Percentiles rank a stretch among this genome's conserved stretches.
These are phyloP conservation scores for Nepenthes alata DNA, from an alignment of 179 eudicot genomes.

Conservation along the genomic window DNA sequence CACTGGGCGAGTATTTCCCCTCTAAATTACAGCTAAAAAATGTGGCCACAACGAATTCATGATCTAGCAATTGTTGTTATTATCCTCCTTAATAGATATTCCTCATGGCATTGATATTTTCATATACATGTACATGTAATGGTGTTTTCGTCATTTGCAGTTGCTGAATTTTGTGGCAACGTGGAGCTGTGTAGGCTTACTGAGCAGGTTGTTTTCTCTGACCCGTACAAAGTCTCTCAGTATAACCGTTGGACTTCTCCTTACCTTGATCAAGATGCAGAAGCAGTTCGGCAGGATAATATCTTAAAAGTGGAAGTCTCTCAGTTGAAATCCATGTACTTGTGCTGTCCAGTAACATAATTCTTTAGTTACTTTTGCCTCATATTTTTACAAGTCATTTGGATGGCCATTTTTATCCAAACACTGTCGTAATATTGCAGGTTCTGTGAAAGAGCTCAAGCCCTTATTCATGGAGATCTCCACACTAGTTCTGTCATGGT, in stretches of 20 bases:
- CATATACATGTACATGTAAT: neutral
- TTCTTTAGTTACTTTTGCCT: neutral
- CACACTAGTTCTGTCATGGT: slow-evolving; percentile 96
- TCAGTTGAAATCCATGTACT: slow-evolving; percentile 67
- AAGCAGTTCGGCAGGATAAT: slow-evolving; percentile 75
- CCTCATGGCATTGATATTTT: neutral
- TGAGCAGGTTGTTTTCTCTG: slow-evolving; percentile 83
- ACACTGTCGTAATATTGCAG: slow-evolving; percentile 21
- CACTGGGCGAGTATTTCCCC: too few species aligned
- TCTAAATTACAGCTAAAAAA: neutral
- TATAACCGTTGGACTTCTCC: slow-evolving; percentile 84
- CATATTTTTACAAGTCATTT: neutral
- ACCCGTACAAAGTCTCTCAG: slow-evolving; percentile 68
- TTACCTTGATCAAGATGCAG: slow-evolving; percentile 71
- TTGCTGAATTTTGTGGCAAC: slow-evolving; percentile 80
- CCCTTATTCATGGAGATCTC: slow-evolving; percentile 87
- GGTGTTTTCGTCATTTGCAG: slow-evolving; percentile 28
- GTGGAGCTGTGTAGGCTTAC: slow-evolving; percentile 89
- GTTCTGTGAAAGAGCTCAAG: slow-evolving; percentile 95
- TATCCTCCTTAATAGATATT: neutral
- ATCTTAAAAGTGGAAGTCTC: slow-evolving; percentile 74
- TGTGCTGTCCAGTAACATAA: neutral
- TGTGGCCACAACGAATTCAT: too few species aligned
- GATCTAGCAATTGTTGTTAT: too few species aligned
- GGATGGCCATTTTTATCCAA: neutral